Conservation (phyloP, 352 stramenopile species). For the Phytophthora hybrid region DNA sequence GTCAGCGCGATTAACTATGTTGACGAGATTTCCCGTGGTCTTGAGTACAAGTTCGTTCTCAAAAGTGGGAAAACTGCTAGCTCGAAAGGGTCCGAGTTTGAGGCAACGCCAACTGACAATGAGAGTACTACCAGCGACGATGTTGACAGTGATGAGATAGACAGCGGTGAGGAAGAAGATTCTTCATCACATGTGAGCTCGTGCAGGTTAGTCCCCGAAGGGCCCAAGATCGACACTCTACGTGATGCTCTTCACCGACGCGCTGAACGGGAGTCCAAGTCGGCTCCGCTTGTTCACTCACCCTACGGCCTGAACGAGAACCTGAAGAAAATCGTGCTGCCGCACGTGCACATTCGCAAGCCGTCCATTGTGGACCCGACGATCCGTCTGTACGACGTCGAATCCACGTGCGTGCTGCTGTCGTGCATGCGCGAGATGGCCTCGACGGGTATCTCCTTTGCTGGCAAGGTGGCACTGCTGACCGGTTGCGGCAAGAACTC, state of each 20-base stretch:
- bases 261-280: background rate
- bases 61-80: too few species aligned
- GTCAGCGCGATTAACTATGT: slow-evolving; percentile 72
- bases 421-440: slow-evolving; percentile 90
- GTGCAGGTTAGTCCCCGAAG: too few species aligned
- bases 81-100: too few species aligned
- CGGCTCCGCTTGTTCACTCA: slow-evolving; percentile 34
- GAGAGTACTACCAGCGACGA: too few species aligned
- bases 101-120: slow-evolving; percentile 13
- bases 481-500: slow-evolving; percentile 87
- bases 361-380: slow-evolving; percentile 78
- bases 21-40: slow-evolving; percentile 65
- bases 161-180: too few species aligned
- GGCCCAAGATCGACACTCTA: too few species aligned
- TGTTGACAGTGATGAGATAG: too few species aligned
- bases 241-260: too few species aligned
- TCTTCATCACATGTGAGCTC: too few species aligned
- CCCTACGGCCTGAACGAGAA: slow-evolving; percentile 67
- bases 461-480: slow-evolving; percentile 84
- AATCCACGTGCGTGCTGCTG: slow-evolving; percentile 80
- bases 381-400: slow-evolving; percentile 83
- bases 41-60: slow-evolving; percentile 49
- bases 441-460: slow-evolving; percentile 84
- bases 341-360: slow-evolving; percentile 83
- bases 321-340: slow-evolving; percentile 72